Percentiles rank a stretch among this genome's conserved stretches.
phyloP scores from a whole-genome alignment of 2,329 filamentous ascomycete genomes.

The Fusarium sp. region DNA sequence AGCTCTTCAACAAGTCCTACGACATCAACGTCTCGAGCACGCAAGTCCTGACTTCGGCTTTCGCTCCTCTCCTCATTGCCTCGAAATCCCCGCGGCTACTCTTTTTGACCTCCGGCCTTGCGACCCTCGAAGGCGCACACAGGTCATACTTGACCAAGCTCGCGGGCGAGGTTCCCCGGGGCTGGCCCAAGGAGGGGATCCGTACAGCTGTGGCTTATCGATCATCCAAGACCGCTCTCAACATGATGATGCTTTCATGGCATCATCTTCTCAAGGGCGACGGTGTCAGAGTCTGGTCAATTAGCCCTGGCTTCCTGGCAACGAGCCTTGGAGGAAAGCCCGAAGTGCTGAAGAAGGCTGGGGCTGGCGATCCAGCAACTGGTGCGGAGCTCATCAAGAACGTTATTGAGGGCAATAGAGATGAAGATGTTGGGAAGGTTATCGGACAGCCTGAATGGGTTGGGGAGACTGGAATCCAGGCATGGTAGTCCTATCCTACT shows the following conservation, averaged over 20 bases:
- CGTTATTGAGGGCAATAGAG: slow-evolving; percentile 54
- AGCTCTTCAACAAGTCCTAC: slow-evolving; percentile 56
- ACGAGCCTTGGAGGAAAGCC: slow-evolving; percentile 53
- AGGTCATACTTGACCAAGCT: slow-evolving; percentile 37
- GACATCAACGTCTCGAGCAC: slow-evolving; percentile 61
- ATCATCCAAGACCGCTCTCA: slow-evolving; percentile 41
- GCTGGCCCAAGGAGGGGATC: slow-evolving; percentile 63
- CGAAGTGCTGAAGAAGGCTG: slow-evolving; percentile 46
- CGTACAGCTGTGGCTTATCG: slow-evolving; percentile 44
- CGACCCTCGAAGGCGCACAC: slow-evolving; percentile 48
- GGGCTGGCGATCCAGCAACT: slow-evolving; percentile 47
- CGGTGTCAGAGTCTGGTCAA: slow-evolving; percentile 58
- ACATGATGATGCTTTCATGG: slow-evolving; percentile 55
- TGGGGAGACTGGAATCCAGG: slow-evolving; percentile 41
- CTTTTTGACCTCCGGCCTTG: slow-evolving; percentile 58
- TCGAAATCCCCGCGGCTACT: slow-evolving; percentile 55
- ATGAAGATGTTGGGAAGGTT: slow-evolving; percentile 53
- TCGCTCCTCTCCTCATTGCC: slow-evolving; percentile 56
- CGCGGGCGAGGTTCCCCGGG: slow-evolving; percentile 43
- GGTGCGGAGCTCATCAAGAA: slow-evolving; percentile 51
- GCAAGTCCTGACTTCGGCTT: slow-evolving; percentile 51
- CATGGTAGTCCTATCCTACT: slow-evolving; percentile 41
- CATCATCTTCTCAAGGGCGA: slow-evolving; percentile 54
- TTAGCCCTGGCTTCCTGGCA: slow-evolving; percentile 60
- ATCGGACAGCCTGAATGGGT: slow-evolving; percentile 41